Conservation (phyloP, 1,284 basidiomycete species). For the Leccinum pallidistipes region DNA sequence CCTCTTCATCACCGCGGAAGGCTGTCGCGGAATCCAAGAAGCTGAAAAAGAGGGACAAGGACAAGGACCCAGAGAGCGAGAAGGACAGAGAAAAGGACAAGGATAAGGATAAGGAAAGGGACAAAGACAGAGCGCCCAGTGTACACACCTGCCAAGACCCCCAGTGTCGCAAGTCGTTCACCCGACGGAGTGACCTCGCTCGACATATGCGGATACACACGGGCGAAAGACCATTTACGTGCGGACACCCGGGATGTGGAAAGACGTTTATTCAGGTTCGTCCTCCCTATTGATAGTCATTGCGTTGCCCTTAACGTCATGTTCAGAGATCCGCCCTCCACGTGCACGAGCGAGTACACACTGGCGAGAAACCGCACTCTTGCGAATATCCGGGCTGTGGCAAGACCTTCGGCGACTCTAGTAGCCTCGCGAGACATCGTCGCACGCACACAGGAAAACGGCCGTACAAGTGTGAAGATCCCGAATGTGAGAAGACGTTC, state of each 20-base stretch:
- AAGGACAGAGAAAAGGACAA: conserved; percentile 38
- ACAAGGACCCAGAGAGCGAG: conserved; percentile 34
- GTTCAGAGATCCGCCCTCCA: conserved; percentile 78
- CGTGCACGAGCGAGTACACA: conserved; percentile 84
- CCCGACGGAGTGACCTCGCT: conserved; percentile 70
- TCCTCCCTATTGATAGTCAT: conserved; percentile 5
- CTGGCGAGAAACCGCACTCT: conserved; percentile 85
- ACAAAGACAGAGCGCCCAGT: conserved; percentile 32
- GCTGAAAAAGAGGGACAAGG: conserved; percentile 40
- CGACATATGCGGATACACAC: conserved; percentile 88
- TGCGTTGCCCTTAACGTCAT: conserved; percentile 14
- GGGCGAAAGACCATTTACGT: conserved; percentile 82
- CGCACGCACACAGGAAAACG: conserved; percentile 84
- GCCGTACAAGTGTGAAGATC: conserved; percentile 79
- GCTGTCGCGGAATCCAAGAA: conserved; percentile 35
- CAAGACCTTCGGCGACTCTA: conserved; percentile 86
- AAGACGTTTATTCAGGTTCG: conserved; percentile 85
- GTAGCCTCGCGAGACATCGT: conserved; percentile 84
- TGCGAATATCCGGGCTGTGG: conserved; percentile 85
- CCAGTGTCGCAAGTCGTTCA: conserved; percentile 73
- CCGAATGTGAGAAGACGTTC: conserved; percentile 81
- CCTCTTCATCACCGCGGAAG: conserved; percentile 31
- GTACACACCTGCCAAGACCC: conserved; percentile 60
- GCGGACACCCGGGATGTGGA: conserved; percentile 67
- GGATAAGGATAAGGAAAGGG: conserved; percentile 40